Base-by-base conservation (phyloP, 257 asterid species). In the Linderniella brevidens region DNA sequence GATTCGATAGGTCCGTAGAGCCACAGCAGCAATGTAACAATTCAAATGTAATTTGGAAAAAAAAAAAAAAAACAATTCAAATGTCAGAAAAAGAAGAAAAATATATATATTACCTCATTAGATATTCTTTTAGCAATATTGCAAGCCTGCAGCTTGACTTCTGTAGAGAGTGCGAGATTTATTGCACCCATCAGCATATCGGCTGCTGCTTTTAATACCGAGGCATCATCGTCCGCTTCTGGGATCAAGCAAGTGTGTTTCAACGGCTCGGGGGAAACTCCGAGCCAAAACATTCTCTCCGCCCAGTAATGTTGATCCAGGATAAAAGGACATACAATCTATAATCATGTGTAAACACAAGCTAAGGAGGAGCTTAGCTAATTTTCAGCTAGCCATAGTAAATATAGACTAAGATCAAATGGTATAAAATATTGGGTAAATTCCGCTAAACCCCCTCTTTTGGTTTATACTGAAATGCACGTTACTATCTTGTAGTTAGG, bases 241-340 rank as follows among this genome's bases (percentile, higher is more conserved):
- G 82, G 92, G 56, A 87, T 61, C 59, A 82, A 64, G 39, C 63
- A 73, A 20, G 68, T 41, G 19, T 68, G 63, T 29, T 61, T 71
- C 41, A 88, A 61, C 20, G 95, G 95, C 75, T 80, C 84, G 0
- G 97, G 71, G 60, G 92, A 64, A 50, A 88, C 97, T 13, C 97
- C 97, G 19, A 84, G 83, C 97, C 97, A 84, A 76, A 61, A 80
- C 94, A 88, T 84, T 61, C 95, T 80, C 72, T 88, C 98, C 12
- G 95, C 98, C 95, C 98, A 88, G 47, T 88, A 88, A 64, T 76
- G 84, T 53, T 88, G 95, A 63, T 88, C 98, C 73, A 84, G 65
- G 59, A 80, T 67, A 65, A 88, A 80, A 13, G 95, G 98, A 41
- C 98, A 88, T 45, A 88, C 58, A 32, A 88, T 66, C 98, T 88